A percentile compares a stretch with the other conserved stretches of the same genome.
These are phyloP conservation scores for Lobosporangium transversale DNA, from an alignment of 192 early-diverging fungal species.

Conservation along the genomic window DNA sequence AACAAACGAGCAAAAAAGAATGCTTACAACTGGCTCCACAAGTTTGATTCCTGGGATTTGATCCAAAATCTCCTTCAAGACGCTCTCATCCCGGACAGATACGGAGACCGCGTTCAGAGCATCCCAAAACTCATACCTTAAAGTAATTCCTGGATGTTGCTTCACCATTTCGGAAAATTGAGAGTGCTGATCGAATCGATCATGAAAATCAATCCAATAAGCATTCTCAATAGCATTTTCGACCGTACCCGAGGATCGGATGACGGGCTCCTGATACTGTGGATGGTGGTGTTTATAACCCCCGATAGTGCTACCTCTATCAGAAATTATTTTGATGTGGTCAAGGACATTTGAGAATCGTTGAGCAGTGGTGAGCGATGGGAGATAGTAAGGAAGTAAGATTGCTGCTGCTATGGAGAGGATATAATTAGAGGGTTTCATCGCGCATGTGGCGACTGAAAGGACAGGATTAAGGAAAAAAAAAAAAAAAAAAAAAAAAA, in stretches of 20 bases:
- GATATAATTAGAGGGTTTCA: slow-evolving; percentile 20
- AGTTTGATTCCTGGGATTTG: slow-evolving; percentile 31
- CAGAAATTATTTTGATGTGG: slow-evolving; percentile 21
- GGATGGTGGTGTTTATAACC: slow-evolving; percentile 26
- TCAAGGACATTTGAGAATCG: slow-evolving; percentile 10
- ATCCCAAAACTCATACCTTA: slow-evolving; percentile 45
- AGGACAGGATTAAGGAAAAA: no score
- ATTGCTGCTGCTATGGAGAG: slow-evolving; percentile 20
- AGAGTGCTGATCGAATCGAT: slow-evolving; percentile 28
- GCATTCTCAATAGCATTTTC: slow-evolving; percentile 39
- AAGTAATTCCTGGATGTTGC: slow-evolving; percentile 32
- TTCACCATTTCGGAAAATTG: slow-evolving; percentile 23
- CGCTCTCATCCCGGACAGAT: slow-evolving; percentile 14
- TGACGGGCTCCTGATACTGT: slow-evolving; percentile 41
- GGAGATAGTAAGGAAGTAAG: slow-evolving; percentile 8
- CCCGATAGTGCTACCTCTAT: slow-evolving; percentile 33
- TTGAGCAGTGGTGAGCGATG: slow-evolving; percentile 2
- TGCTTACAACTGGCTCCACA: slow-evolving; percentile 40
- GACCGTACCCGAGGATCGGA: slow-evolving; percentile 6
- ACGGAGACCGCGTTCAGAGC: slow-evolving; percentile 33
- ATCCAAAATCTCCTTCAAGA: slow-evolving; percentile 27
- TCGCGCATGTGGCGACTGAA: not conserved
- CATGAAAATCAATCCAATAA: slow-evolving; percentile 51
- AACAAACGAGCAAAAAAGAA: not conserved
- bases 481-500: no score